Conservation (phyloP, 2,329 filamentous ascomycete species). For the Calonectria hongkongensis region DNA sequence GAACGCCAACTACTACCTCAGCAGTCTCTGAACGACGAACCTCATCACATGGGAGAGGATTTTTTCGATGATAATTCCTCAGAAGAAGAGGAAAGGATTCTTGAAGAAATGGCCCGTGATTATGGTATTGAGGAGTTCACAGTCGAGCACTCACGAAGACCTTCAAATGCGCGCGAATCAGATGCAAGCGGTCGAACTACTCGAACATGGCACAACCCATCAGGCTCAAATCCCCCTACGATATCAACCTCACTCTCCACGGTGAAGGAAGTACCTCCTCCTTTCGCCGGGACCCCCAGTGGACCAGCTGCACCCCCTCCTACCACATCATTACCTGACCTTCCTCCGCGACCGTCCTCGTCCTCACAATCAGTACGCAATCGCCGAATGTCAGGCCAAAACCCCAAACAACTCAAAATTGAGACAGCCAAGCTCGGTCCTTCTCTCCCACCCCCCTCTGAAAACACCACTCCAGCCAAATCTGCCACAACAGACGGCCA, state of each 20-base stretch:
- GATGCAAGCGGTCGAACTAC: slow-evolving; percentile 87
- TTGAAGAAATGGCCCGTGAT: slow-evolving; percentile 92
- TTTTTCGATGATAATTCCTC: slow-evolving; percentile 79
- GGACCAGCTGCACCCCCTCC: slow-evolving; percentile 68
- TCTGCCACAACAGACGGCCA: slow-evolving; percentile 39
- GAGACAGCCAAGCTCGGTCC: slow-evolving; percentile 76
- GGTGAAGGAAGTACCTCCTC: slow-evolving; percentile 76
- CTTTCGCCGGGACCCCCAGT: slow-evolving; percentile 46
- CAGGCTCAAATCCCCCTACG: slow-evolving; percentile 78
- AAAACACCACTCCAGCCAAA: slow-evolving; percentile 40
- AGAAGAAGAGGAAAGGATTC: slow-evolving; percentile 83
- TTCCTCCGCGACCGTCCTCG: slow-evolving; percentile 60
- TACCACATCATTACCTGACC: slow-evolving; percentile 66
- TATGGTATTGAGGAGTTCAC: slow-evolving; percentile 90
- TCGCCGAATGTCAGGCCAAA: slow-evolving; percentile 87
- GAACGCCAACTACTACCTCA: slow-evolving; percentile 68
- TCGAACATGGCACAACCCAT: slow-evolving; percentile 87
- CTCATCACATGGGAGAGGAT: slow-evolving; percentile 65
- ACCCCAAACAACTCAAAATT: slow-evolving; percentile 89
- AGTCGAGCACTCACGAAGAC: slow-evolving; percentile 71
- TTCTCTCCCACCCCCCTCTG: slow-evolving; percentile 44
- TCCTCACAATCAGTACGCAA: slow-evolving; percentile 77
- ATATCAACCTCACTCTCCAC: slow-evolving; percentile 72
- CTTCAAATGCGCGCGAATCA: slow-evolving; percentile 83
- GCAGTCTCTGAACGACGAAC: slow-evolving; percentile 54